Evolutionary conservation across 176 grass and related monocot genomes (phyloP).

Genomic region (Paspalum vaginatum): DNA sequence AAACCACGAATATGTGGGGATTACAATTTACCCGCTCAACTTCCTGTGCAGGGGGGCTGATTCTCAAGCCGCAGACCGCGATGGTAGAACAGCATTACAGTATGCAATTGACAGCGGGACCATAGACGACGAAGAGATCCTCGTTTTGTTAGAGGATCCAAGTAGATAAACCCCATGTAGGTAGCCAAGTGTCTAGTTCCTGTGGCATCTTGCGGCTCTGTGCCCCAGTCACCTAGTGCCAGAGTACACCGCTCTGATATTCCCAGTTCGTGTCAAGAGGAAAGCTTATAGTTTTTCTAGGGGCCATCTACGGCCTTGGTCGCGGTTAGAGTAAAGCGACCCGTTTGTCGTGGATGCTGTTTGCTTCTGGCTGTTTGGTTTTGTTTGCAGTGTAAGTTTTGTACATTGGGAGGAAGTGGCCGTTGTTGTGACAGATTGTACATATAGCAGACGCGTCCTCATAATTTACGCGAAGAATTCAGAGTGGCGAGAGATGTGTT

Average conservation of each 20-base stretch:
- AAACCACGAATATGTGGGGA: not conserved
- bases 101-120: slow-evolving; percentile 78
- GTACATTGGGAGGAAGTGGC: slow-evolving; percentile 63
- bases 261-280: slow-evolving; percentile 22
- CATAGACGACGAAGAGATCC: slow-evolving; percentile 83
- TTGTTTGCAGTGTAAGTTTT: slow-evolving; percentile 56
- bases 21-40: not conserved
- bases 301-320: slow-evolving; percentile 16
- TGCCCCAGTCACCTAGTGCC: slow-evolving; percentile 22
- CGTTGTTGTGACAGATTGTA: slow-evolving; percentile 51
- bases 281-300: slow-evolving; percentile 32
- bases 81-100: slow-evolving; percentile 82
- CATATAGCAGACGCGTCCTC: slow-evolving; percentile 42
- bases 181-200: slow-evolving; percentile 20
- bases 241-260: not conserved
- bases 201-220: not conserved
- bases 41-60: slow-evolving; percentile 71
- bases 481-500: slow-evolving; percentile 32
- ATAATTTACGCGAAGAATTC: slow-evolving; percentile 47
- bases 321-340: slow-evolving; percentile 17
- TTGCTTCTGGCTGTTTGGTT: slow-evolving; percentile 39
- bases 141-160: slow-evolving; percentile 83
- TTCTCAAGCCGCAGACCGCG: slow-evolving; percentile 58
- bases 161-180: slow-evolving; percentile 61
- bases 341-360: slow-evolving; percentile 48